Percentiles rank a stretch among this genome's conserved stretches.
These are phyloP conservation scores for Pseudognaphalium luteoalbum DNA, from an alignment of 129 eudicot genomes.

Conservation along the genomic window DNA sequence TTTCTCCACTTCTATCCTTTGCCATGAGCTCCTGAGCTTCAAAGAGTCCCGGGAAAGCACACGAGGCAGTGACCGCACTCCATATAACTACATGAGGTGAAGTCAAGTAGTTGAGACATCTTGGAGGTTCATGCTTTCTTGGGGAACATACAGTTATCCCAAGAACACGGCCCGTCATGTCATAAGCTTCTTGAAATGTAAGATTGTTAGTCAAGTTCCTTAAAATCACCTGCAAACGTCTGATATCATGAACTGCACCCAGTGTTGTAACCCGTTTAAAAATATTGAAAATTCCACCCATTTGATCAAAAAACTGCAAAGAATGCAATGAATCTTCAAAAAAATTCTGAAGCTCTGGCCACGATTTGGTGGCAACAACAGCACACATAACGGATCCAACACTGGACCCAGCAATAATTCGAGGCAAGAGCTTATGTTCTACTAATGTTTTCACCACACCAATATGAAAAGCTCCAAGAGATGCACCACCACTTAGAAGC, in stretches of 20 bases:
- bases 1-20: slow-evolving; percentile 78
- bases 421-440: slow-evolving; percentile 84
- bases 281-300: slow-evolving; percentile 74
- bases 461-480: slow-evolving; percentile 85
- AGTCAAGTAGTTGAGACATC: slow-evolving; percentile 90
- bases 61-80: slow-evolving; percentile 98
- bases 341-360: slow-evolving; percentile 95
- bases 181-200: slow-evolving; percentile 94
- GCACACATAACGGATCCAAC: slow-evolving; percentile 91
- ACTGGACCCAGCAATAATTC: slow-evolving; percentile 91
- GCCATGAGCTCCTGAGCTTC: slow-evolving; percentile 99
- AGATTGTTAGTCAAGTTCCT: slow-evolving; percentile 78
- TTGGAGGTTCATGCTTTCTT: slow-evolving; percentile 92
- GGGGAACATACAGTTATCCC: slow-evolving; percentile 96
- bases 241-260: slow-evolving; percentile 84
- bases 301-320: slow-evolving; percentile 76
- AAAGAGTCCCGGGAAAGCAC: slow-evolving; percentile 97
- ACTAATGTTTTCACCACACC: slow-evolving; percentile 93
- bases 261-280: slow-evolving; percentile 75
- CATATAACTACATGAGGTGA: slow-evolving; percentile 97
- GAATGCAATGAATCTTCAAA: slow-evolving; percentile 82
- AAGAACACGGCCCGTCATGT: slow-evolving; percentile 89
- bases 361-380: slow-evolving; percentile 71
- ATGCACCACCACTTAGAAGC: slow-evolving; percentile 93
- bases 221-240: slow-evolving; percentile 72